Evolutionary conservation across 208 protist species (phyloP).

Genomic region (Lotmaria passim): DNA sequence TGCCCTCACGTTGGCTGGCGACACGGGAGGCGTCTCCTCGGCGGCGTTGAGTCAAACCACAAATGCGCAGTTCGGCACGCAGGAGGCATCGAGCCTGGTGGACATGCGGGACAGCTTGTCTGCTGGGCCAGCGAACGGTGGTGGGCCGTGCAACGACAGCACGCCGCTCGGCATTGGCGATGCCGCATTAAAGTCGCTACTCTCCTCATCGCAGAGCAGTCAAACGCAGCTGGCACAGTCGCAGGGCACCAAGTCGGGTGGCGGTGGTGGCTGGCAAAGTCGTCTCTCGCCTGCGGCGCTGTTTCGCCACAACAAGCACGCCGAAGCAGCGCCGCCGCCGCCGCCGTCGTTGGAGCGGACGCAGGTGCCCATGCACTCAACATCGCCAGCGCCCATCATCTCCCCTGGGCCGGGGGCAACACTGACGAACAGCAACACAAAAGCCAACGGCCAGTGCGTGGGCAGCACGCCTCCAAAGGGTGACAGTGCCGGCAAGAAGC

Average conservation of each 20-base stretch:
- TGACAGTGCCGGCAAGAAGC: neutral
- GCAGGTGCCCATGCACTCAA: neutral
- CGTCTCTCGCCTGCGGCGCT: slow-evolving; percentile 3
- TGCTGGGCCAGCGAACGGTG: neutral
- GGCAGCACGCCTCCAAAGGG: no score
- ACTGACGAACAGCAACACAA: no score
- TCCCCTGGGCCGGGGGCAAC: no score
- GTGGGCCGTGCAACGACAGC: no score
- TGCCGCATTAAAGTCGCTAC: neutral
- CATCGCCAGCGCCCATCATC: neutral
- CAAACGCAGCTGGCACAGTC: neutral
- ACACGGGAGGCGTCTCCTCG: neutral
- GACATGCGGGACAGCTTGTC: neutral
- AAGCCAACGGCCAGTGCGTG: no score
- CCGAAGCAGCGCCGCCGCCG: no score
- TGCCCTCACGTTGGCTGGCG: neutral
- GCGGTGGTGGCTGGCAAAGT: slow-evolving; percentile 12
- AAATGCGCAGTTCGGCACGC: slow-evolving; percentile 3
- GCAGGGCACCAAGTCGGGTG: neutral
- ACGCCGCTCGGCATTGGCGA: neutral
- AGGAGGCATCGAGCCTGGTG: neutral
- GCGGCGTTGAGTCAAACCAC: neutral
- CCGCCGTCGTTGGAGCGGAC: neutral
- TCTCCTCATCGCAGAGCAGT: neutral
- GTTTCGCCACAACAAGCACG: slow-evolving; percentile 1